These are phyloP conservation scores for Emmonsiellopsis sp. DNA, from an alignment of 2,329 filamentous ascomycete species.

Conservation along the genomic window DNA sequence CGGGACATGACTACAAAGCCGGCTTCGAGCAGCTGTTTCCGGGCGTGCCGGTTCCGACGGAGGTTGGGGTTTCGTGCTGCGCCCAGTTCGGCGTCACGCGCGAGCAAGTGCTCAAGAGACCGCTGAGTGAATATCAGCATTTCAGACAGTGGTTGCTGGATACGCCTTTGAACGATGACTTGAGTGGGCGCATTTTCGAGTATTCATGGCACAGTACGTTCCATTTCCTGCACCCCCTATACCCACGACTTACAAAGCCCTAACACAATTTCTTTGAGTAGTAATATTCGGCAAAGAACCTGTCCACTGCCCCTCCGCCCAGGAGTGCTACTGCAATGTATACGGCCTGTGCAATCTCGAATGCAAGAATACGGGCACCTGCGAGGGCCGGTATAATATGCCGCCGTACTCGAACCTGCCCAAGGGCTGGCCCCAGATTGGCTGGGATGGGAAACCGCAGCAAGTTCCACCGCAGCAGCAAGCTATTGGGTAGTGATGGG, in stretches of 20 bases:
- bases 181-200: constrained; percentile 46
- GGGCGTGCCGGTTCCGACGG: constrained; percentile 27
- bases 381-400: constrained; percentile 49
- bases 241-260: neutral
- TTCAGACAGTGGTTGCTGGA: constrained; percentile 42
- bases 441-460: constrained; percentile 39
- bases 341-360: constrained; percentile 50
- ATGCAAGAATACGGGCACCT: constrained; percentile 34
- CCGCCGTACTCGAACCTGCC: constrained; percentile 51
- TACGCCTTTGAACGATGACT: constrained; percentile 38
- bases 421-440: constrained; percentile 50
- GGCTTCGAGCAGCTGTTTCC: constrained; percentile 44
- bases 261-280: constrained; percentile 14
- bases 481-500: neutral
- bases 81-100: constrained; percentile 47
- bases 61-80: constrained; percentile 45
- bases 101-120: constrained; percentile 37
- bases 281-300: constrained; percentile 52
- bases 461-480: constrained; percentile 9
- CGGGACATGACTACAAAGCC: constrained; percentile 40
- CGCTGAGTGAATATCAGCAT: constrained; percentile 39
- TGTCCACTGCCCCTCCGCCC: constrained; percentile 52
- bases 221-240: neutral
- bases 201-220: constrained; percentile 50
- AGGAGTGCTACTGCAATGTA: constrained; percentile 57